These are phyloP conservation scores for Cyberlindnera bimundalis DNA, from an alignment of 805 yeast species.

Conservation along the genomic window DNA sequence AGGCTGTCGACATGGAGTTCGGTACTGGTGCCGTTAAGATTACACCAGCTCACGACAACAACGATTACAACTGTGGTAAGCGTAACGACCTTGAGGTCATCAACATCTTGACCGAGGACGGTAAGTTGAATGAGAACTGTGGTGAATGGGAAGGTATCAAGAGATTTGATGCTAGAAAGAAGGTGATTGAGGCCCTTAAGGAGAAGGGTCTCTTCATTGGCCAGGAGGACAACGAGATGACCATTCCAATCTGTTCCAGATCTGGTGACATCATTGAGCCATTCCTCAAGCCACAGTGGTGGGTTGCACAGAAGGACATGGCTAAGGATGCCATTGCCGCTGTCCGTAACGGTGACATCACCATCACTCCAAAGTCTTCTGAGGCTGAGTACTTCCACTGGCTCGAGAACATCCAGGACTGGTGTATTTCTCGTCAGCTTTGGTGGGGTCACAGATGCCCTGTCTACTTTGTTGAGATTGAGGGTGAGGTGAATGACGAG, in stretches of 20 bases:
- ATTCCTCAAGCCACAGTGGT: conserved; percentile 97
- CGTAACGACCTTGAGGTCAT: conserved; percentile 86
- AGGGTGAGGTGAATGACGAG: conserved; percentile 55
- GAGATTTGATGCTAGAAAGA: conserved; percentile 89
- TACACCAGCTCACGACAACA: conserved; percentile 97
- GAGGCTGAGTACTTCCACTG: conserved; percentile 93
- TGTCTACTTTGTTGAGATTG: conserved; percentile 80
- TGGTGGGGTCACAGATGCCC: conserved; percentile 99
- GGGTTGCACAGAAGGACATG: conserved; percentile 90
- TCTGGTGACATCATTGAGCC: conserved; percentile 98
- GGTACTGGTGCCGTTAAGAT: conserved; percentile 99
- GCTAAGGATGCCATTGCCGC: conserved; percentile 85
- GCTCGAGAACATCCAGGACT: conserved; percentile 95
- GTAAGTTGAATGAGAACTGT: conserved; percentile 84
- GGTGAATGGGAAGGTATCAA: conserved; percentile 91
- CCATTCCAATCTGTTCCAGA: conserved; percentile 90
- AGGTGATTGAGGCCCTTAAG: conserved; percentile 78
- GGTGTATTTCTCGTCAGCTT: conserved; percentile 95
- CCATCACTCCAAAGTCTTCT: conserved; percentile 82
- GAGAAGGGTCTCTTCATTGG: conserved; percentile 72
- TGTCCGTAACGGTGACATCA: conserved; percentile 75
- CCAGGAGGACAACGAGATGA: conserved; percentile 93
- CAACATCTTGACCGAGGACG: conserved; percentile 90
- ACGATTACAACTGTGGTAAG: conserved; percentile 96
- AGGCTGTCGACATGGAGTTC: conserved; percentile 98